Conservation (phyloP, 2,329 filamentous ascomycete species). For the Drechmeria coniospora region DNA sequence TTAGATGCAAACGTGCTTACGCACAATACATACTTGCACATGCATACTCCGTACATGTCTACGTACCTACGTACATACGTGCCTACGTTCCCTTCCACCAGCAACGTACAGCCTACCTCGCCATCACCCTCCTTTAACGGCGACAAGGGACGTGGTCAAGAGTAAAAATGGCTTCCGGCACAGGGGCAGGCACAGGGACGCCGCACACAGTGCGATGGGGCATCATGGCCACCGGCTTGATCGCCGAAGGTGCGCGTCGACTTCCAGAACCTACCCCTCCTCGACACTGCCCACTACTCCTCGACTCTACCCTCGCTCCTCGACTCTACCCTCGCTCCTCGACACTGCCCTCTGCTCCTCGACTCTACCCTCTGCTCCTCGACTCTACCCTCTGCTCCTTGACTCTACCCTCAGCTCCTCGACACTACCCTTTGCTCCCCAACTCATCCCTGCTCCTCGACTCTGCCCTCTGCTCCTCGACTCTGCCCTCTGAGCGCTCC, state of each 20-base stretch:
- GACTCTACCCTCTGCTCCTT: constrained; percentile 1
- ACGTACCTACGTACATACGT: not conserved
- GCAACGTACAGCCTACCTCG: not conserved
- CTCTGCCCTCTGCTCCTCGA: too few relatives aligned
- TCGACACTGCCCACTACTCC: not conserved
- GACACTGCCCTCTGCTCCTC: not conserved
- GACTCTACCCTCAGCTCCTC: not conserved
- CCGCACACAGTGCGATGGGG: constrained; percentile 41
- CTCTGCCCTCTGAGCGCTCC: too few relatives aligned
- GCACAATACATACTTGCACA: too few relatives aligned
- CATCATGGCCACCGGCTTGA: constrained; percentile 45
- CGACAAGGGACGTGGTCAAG: not conserved
- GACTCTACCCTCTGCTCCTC: constrained; percentile 1
- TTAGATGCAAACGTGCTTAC: too few relatives aligned
- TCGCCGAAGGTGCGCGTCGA: constrained; percentile 34
- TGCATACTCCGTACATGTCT: too few relatives aligned
- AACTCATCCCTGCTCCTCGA: too few relatives aligned
- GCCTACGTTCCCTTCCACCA: too few relatives aligned
- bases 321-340: not conserved
- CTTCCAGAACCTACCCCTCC: not conserved
- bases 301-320: constrained; percentile 1
- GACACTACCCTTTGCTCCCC: constrained; percentile 1
- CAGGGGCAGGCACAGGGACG: too few relatives aligned
- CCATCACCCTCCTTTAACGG: not conserved
- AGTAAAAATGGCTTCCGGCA: constrained; percentile 20